Evolutionary conservation across 148 eudicot species (phyloP), one percentile per base, ranked within the genome.

Genomic region (Chenopodium suecicum): DNA sequence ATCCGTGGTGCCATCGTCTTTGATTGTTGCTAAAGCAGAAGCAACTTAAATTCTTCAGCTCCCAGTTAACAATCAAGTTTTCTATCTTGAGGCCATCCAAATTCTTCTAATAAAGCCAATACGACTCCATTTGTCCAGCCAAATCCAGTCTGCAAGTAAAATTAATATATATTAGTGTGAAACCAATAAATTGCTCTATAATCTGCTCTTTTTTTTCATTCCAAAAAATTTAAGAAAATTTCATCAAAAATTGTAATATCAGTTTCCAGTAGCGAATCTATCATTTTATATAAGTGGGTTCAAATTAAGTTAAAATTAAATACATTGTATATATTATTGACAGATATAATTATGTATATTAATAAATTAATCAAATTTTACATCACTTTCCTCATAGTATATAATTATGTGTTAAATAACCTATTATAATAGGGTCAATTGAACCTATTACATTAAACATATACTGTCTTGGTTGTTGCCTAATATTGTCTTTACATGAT

Each of bases 121-220:
- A 87, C 92, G 58, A 95, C 97, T 68, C 98, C 97, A 32, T 92
- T 95, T 46, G 93, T 90, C 98, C 98, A 95, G 5, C 97, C 96
- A 73, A 95, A 95, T 54, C 98, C 98, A 74, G 95, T 94, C 97
- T 91, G 90, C 86, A 76, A 19, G 74, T 60, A 27, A 54, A 46
- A 66, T 74, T 67, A 8, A 32, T 70, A 41, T 13, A 80, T 20
- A 25, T 65, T 68, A 73, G 71, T 56, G 4, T 29, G 37, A 23
- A 50, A 23, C 22, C 32, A 37, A 48, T 1, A 82, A 58, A 23
- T 46, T 46, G 5, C 54, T 37, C 31, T 44, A 11, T 1, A 10
- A 12, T 50, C 10, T 12, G 48, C 22, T 2, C 11, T 7, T 27
- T 1, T 54, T 46, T 46, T 62, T 31, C 14, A 16, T 2, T 25